Evolutionary conservation across 2,329 filamentous ascomycete genomes (phyloP), one percentile per base, ranked within the genome.

Genomic region (Incumbomyces delicatus): DNA sequence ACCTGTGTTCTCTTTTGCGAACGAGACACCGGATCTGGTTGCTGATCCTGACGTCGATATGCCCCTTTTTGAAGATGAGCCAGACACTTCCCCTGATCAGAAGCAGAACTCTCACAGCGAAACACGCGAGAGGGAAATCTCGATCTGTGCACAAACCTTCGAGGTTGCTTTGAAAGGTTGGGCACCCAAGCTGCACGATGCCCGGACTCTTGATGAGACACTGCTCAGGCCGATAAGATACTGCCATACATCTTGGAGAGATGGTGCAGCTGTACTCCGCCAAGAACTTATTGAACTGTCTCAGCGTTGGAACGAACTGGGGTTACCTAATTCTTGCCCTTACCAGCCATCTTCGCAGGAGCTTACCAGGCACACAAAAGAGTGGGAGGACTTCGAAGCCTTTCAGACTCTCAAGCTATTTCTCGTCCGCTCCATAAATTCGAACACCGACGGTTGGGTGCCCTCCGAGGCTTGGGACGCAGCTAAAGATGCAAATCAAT

Each of bases 221-320:
- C 44, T 64, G 6, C 60, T 62, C 44, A 56, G 60, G 41, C 54
- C 61, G 34, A 63, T 65, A 47, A 57, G 59, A 10, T 62, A 61
- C 52, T 56, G 50, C 20, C 56, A 60, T 22, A 58, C 53, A 22
- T 56, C 59, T 27, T 64, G 61, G 58, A 53, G 53, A 47, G 57
- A 61, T 14, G 54, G 57, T 20, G 53, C 53, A 11, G 10, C 14
- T 11, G 35, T 37, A 16, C 16, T 37, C 8, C 35, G 35, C 11
- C 35, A 37, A 10, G 35, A 37, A 16, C 16, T 37, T 8, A 10
- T 37, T 11, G 35, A 37, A 16, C 35, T 37, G 8, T 37, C 16
- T 8, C 16, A 16, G 10, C 35, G 8, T 11, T 37, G 35, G 35
- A 11, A 10, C 8, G 35, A 37, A 16, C 16, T 37, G 8, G 8